phyloP scores from a whole-genome alignment of 2,329 filamentous ascomycete species.

The Colletotrichum sp. region DNA sequence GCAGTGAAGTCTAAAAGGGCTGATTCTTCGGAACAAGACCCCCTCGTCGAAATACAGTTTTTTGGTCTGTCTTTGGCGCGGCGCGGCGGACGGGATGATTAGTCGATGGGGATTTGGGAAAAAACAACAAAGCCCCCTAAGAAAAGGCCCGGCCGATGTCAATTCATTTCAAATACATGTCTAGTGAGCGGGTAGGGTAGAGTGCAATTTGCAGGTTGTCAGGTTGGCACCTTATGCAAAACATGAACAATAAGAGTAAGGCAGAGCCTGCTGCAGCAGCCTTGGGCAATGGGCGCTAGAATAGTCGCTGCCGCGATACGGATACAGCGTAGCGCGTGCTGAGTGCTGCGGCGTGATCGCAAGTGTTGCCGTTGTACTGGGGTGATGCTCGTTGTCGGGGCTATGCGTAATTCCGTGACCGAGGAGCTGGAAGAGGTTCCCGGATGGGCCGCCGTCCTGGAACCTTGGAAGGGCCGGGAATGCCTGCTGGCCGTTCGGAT shows the following conservation, averaged over 20 bases:
- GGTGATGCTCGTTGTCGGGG: constrained; percentile 15
- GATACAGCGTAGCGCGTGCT: not conserved
- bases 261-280: not conserved
- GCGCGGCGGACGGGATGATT: not conserved
- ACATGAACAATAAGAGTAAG: constrained; percentile 8
- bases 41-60: not conserved
- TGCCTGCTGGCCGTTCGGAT: not conserved
- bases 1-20: not conserved
- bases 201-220: not conserved
- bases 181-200: not conserved
- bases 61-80: not conserved
- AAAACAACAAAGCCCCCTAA: not conserved
- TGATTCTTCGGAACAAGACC: not conserved
- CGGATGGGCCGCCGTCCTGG: not conserved
- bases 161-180: constrained; percentile 1
- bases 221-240: not conserved
- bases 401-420: constrained; percentile 10
- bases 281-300: not conserved
- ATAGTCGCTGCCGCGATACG: not conserved
- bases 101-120: not conserved
- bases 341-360: not conserved
- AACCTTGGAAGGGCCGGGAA: not conserved
- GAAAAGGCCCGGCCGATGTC: not conserved
- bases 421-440: constrained; percentile 1
- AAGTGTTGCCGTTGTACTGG: not conserved